Evolutionary conservation across 2,329 filamentous ascomycete genomes (phyloP).

Genomic region (Fusarium continuum): DNA sequence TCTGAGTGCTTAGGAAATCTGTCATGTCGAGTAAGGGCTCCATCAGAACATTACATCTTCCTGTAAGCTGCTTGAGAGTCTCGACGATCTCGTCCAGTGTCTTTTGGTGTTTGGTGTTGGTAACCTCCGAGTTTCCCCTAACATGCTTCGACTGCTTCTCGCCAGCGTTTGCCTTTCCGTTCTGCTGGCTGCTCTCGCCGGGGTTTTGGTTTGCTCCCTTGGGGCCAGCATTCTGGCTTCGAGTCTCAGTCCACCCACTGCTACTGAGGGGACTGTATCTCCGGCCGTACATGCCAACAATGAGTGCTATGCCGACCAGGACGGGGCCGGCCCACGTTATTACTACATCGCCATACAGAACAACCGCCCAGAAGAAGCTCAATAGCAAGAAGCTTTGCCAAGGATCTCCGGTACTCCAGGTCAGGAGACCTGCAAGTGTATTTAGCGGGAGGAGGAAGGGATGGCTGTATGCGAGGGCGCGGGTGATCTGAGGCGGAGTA

Average conservation of each 20-base stretch:
- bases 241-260: constrained; percentile 72
- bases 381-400: constrained; percentile 98
- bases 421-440: constrained; percentile 82
- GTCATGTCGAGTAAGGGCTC: constrained; percentile 90
- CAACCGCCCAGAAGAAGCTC: constrained; percentile 83
- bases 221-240: constrained; percentile 42
- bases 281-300: constrained; percentile 90
- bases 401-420: constrained; percentile 92
- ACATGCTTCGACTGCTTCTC: constrained; percentile 52
- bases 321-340: constrained; percentile 84
- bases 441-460: constrained; percentile 92
- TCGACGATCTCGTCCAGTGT: constrained; percentile 98
- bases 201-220: constrained; percentile 26
- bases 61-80: constrained; percentile 88
- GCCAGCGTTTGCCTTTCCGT: constrained; percentile 37
- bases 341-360: constrained; percentile 87
- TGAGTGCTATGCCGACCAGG: constrained; percentile 79
- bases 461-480: constrained; percentile 94
- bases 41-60: constrained; percentile 88
- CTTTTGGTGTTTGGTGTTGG: constrained; percentile 83
- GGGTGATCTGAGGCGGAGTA: constrained; percentile 93
- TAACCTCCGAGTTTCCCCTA: constrained; percentile 63
- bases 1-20: constrained; percentile 91
- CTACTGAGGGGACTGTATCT: constrained; percentile 91
- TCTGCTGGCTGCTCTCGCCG: constrained; percentile 38